Percentiles rank a stretch among this genome's conserved stretches.
Conservation (phyloP, 306 rosid species). For the peach (Prunus persica) region Prunus_persica_NCBIv2 NC_034013.1:14085501-14086000, state of each 20-base stretch:
- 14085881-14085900: not conserved
- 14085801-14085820: slow-evolving; percentile 34
- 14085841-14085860: slow-evolving; percentile 34
- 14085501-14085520: slow-evolving; percentile 23
- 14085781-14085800: slow-evolving; percentile 28
- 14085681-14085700: slow-evolving; percentile 70
- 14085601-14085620: slow-evolving; percentile 34
- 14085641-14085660: slow-evolving; percentile 32
- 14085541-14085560: slow-evolving; percentile 20
- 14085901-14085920: not conserved
- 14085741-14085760: slow-evolving; percentile 58
- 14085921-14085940: not conserved
- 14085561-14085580: slow-evolving; percentile 28
- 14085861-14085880: slow-evolving; percentile 46
- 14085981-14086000: not conserved
- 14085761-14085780: slow-evolving; percentile 37
- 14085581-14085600: slow-evolving; percentile 39
- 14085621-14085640: slow-evolving; percentile 47
- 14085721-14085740: slow-evolving; percentile 79
- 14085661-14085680: slow-evolving; percentile 35
- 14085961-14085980: not conserved
- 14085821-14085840: slow-evolving; percentile 42
- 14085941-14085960: not conserved
- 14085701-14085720: slow-evolving; percentile 89
- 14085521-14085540: slow-evolving; percentile 29